Evolutionary conservation across 495 filamentous ascomycete genomes (phyloP), one percentile per base, ranked within the genome.

Genomic region (Penicillium herquei): DNA sequence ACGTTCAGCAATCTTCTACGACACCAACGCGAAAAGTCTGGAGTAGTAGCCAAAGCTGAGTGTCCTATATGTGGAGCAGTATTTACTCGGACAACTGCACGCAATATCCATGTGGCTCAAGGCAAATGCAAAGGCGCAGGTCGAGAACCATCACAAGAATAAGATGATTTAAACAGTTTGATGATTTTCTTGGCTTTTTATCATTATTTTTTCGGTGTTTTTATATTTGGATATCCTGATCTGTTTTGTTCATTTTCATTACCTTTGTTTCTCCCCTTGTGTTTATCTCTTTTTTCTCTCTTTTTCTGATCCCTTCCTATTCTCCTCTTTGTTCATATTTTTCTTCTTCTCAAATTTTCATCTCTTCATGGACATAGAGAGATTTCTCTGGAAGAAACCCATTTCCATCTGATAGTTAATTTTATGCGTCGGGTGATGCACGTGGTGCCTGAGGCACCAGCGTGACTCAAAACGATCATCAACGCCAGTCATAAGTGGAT

Each of bases 1-100:
- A 96, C 92, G 11, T 96, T 96, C 67, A 95, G 91, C 84, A 96
- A 96, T 68, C 81, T 96, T 0, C 78, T 96, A 6, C 81, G 92
- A 37, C 92, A 96, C 65, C 92, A 96, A 66, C 83, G 92, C n/a
- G 92, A 96, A 68, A 96, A 94, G 67, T 93, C 90, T 1, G 92
- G 92, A 8, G 90, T 89, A 14, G 90, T 92, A 35, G 76, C 87
- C 9, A 96, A 96, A 69, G 90, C 90, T 12, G 84, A 85, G 40
- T 96, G 92, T 59, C 90, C 89, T 13, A 84, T 89, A 54, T 96
- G 92, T 64, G 90, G 90, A 14, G 91, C 92, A 8, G 91, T 95
- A 52, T 96, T 96, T 56, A 96, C 92, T 13, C 78, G 92, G 45
- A 95, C 91, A 31, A 96, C 92, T 33, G 92, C 92, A 26, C 81